Evolutionary conservation across 2,329 filamentous ascomycete genomes (phyloP).

Genomic region (Colletotrichum liriopes): DNA sequence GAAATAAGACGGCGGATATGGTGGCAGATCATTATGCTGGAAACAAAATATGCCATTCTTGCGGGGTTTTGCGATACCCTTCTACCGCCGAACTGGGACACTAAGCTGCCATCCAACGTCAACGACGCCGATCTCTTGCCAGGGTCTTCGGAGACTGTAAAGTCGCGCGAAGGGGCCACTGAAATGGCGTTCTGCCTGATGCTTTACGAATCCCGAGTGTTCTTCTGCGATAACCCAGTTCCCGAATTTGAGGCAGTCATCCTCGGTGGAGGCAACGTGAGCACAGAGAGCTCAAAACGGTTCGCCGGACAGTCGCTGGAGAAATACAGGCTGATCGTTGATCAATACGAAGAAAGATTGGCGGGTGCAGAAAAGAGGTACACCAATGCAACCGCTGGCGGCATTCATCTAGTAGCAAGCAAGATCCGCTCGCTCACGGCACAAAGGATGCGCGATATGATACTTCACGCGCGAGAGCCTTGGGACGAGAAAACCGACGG

Average conservation of each 20-base stretch:
- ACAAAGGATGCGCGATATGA: slow-evolving; percentile 63
- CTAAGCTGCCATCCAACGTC: slow-evolving; percentile 69
- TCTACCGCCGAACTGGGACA: slow-evolving; percentile 62
- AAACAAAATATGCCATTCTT: slow-evolving; percentile 32
- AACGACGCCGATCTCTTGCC: slow-evolving; percentile 73
- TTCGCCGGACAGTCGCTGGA: slow-evolving; percentile 59
- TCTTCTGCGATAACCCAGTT: slow-evolving; percentile 59
- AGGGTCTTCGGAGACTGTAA: slow-evolving; percentile 62
- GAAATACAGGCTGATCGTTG: slow-evolving; percentile 60
- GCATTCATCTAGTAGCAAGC: slow-evolving; percentile 66
- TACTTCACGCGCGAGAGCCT: slow-evolving; percentile 62
- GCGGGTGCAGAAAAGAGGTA: slow-evolving; percentile 63
- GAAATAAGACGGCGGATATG: slow-evolving; percentile 28
- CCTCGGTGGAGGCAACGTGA: slow-evolving; percentile 53
- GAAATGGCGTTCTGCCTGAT: slow-evolving; percentile 38
- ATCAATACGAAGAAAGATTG: slow-evolving; percentile 60
- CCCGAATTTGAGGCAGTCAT: slow-evolving; percentile 61
- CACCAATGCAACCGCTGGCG: slow-evolving; percentile 67
- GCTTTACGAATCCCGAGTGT: slow-evolving; percentile 66
- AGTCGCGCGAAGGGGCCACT: slow-evolving; percentile 65
- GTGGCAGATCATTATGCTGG: slow-evolving; percentile 39
- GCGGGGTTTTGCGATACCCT: slow-evolving; percentile 65
- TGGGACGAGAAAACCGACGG: slow-evolving; percentile 66
- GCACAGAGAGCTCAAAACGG: slow-evolving; percentile 64
- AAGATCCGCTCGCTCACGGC: slow-evolving; percentile 63